Evolutionary conservation across 2,329 filamentous ascomycete species (phyloP).

Genomic region (Chaetoscypha palmicola): DNA sequence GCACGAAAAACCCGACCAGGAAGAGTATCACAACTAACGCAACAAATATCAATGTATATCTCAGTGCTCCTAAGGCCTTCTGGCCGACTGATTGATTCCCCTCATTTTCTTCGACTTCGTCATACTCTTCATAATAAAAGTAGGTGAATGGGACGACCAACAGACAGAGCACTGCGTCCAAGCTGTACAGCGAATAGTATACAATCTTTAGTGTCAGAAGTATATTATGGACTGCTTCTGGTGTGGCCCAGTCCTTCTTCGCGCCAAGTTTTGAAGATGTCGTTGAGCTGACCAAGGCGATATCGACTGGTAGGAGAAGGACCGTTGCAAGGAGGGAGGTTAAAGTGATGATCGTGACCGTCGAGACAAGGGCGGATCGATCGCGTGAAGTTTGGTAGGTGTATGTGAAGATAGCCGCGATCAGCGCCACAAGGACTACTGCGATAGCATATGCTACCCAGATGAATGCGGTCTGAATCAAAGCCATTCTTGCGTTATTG

Average conservation of each 20-base stretch:
- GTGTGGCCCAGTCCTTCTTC: conserved; percentile 94
- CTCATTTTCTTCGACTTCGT: conserved; percentile 78
- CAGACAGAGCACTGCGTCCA: conserved; percentile 85
- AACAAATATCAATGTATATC: conserved; percentile 85
- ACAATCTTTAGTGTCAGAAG: conserved; percentile 75
- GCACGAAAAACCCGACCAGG: conserved; percentile 88
- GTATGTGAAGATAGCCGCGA: conserved; percentile 80
- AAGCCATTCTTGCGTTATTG: conserved; percentile 29
- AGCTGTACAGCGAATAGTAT: conserved; percentile 87
- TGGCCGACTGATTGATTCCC: conserved; percentile 64
- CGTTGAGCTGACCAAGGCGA: conserved; percentile 88
- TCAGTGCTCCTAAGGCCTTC: conserved; percentile 75
- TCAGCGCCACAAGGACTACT: conserved; percentile 65
- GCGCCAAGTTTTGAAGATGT: conserved; percentile 65
- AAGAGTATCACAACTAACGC: conserved; percentile 75
- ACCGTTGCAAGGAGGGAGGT: conserved; percentile 86
- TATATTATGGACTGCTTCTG: conserved; percentile 70
- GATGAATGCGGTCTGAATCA: conserved; percentile 84
- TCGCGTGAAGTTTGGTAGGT: conserved; percentile 87
- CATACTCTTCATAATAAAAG: conserved; percentile 97
- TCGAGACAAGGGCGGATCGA: conserved; percentile 72
- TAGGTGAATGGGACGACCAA: conserved; percentile 91
- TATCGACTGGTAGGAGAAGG: conserved; percentile 87
- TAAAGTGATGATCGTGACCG: conserved; percentile 79
- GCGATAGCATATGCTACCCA: conserved; percentile 91